These are phyloP conservation scores for Chenopodium berlandieri DNA, from an alignment of 148 eudicot species.

Conservation along the genomic window DNA sequence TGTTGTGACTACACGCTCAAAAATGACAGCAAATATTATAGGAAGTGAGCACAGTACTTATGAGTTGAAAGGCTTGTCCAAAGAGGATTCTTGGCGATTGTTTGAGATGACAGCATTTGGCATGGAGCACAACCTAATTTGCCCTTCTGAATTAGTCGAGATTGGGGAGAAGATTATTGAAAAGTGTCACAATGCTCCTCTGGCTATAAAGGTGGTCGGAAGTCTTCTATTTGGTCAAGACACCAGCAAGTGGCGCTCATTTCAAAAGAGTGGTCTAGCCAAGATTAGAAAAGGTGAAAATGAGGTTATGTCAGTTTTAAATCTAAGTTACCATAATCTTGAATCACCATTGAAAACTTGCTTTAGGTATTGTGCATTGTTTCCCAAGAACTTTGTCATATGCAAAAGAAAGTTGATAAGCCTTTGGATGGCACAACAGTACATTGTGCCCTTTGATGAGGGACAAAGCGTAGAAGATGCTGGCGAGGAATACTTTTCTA, in stretches of 20 bases:
- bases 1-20: conserved; percentile 40
- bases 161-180: not conserved
- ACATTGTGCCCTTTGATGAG: not conserved
- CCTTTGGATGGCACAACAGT: conserved; percentile 6
- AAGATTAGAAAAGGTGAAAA: not conserved
- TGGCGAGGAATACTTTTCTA: not conserved
- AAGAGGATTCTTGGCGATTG: conserved; percentile 31
- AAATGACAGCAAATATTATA: conserved; percentile 23
- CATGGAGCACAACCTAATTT: not conserved
- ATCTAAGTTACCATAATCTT: conserved; percentile 5
- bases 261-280: not conserved
- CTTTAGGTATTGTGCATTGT: not conserved
- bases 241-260: not conserved
- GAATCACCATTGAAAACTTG: not conserved
- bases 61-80: conserved; percentile 27
- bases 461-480: conserved; percentile 7
- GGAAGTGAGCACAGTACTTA: conserved; percentile 20
- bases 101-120: conserved; percentile 34
- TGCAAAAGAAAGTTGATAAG: not conserved
- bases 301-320: not conserved
- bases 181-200: not conserved
- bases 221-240: conserved; percentile 7
- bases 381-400: conserved; percentile 18
- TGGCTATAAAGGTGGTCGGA: not conserved
- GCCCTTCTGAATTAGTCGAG: not conserved